Base-by-base conservation (phyloP, 208 protist species). In the Jaenimonas drosophilae region DNA sequence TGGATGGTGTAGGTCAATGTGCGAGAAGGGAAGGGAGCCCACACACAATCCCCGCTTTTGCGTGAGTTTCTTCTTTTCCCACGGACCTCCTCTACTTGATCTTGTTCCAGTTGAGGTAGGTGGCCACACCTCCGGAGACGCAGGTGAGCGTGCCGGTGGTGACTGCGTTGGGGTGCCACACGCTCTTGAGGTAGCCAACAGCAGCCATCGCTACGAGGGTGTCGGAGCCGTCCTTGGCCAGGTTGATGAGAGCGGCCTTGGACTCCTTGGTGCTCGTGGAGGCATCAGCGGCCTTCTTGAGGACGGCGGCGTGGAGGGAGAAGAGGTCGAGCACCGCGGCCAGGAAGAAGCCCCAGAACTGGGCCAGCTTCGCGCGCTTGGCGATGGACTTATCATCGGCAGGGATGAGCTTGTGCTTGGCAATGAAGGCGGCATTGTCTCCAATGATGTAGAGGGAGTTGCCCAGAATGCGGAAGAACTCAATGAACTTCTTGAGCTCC, bases 321-420 rank as follows among this genome's bases (percentile, higher is more conserved):
- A 90, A 56, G 43, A 91, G 50, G 59, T 95, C 83, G 29, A 95
- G 76, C 31, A 88, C 78, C 31, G 68, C 63, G n/a, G 83, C 83
- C 28, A 91, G 59, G 59, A 95, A 77, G 70, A 89, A 95, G 47
- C 83, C 84, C 81, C 79, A 95, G 79, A 95, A 95, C 73, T 95
- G 88, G 1, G 77, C 84, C 7, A 82, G 59, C 68, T 92, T 92
- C 16, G 74, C 66, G 54, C 57, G 57, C 54, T 65, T 68, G 37
- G 72, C 65, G 42, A 81, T 59, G 20, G 12, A 20, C 65, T 84
- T 83, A 20, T 70, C 38, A 33, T 82, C 52, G 27, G 59, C 42
- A 7, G 54, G 28, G 33, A 93, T 52, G 20, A 95, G 66, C 61
- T 71, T 71, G 52, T 81, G 70, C 63, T 88, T 87, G 33, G 75